Percentiles rank a stretch among this genome's conserved stretches.
phyloP scores from a whole-genome alignment of 345 rosid genomes.

The Schrenkiella parvula region DNA sequence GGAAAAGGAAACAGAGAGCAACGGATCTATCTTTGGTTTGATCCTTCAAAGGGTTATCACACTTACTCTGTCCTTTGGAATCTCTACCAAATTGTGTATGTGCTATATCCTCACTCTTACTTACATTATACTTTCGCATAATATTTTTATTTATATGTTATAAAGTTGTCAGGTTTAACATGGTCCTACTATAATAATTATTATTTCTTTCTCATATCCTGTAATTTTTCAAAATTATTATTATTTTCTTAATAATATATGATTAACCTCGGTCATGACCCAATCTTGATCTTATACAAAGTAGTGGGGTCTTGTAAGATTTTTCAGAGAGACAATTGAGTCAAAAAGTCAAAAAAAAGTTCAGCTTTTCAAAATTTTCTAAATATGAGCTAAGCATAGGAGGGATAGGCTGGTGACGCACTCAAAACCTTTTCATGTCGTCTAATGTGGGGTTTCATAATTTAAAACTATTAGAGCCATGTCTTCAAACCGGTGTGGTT shows the following conservation, averaged over 20 bases:
- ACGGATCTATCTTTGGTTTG: constrained; percentile 78
- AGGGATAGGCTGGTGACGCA: neutral
- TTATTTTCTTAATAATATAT: neutral
- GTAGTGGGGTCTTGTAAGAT: constrained; percentile 26
- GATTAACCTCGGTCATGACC: constrained; percentile 18
- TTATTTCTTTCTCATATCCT: constrained; percentile 8
- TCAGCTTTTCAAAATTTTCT: neutral
- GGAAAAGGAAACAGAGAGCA: constrained; percentile 77
- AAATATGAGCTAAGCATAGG: neutral
- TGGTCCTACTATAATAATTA: constrained; percentile 12
- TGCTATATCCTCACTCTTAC: constrained; percentile 11
- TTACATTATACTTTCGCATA: neutral
- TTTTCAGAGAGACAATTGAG: constrained; percentile 5
- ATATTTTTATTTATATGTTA: neutral
- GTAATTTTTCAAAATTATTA: constrained; percentile 4
- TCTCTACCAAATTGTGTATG: constrained; percentile 63
- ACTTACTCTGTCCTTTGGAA: constrained; percentile 80
- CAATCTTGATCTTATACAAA: constrained; percentile 25
- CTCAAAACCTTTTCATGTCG: neutral
- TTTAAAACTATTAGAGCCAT: neutral
- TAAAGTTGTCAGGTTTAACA: constrained; percentile 27
- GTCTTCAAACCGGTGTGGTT: neutral
- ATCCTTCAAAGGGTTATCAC: constrained; percentile 59
- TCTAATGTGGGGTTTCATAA: neutral
- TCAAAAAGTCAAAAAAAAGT: constrained; percentile 18